phyloP scores from a whole-genome alignment of 352 stramenopile genomes.

The Pythium angustatum region DNA sequence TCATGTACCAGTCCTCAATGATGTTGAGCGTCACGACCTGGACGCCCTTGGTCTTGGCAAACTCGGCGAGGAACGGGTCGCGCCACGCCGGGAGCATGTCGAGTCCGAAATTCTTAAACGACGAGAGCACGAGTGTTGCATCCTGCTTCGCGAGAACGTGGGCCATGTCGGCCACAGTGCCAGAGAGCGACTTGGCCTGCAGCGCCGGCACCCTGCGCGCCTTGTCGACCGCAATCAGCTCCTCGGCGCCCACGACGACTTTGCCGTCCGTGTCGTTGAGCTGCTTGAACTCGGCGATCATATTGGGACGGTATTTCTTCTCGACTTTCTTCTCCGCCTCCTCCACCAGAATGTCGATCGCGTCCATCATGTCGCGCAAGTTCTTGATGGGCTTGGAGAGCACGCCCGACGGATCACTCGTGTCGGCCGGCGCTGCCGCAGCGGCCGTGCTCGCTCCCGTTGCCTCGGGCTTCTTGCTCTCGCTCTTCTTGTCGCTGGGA shows the following conservation, averaged over 20 bases:
- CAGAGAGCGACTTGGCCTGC: slow-evolving; percentile 48
- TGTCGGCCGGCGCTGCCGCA: neutral
- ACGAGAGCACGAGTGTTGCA: slow-evolving; percentile 74
- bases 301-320: slow-evolving; percentile 87
- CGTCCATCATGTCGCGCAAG: slow-evolving; percentile 70
- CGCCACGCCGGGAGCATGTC: slow-evolving; percentile 81
- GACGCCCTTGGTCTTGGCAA: slow-evolving; percentile 39
- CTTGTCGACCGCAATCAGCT: slow-evolving; percentile 62
- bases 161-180: slow-evolving; percentile 52
- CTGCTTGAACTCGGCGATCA: slow-evolving; percentile 89
- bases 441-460: neutral
- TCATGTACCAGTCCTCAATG: slow-evolving; percentile 91
- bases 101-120: slow-evolving; percentile 87
- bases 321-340: slow-evolving; percentile 83
- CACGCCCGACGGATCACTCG: slow-evolving; percentile 10
- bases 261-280: slow-evolving; percentile 88
- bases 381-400: slow-evolving; percentile 65
- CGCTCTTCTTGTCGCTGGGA: slow-evolving; percentile 4
- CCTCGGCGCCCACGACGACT: slow-evolving; percentile 49
- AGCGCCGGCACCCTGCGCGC: slow-evolving; percentile 58
- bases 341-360: slow-evolving; percentile 80
- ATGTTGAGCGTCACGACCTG: slow-evolving; percentile 80
- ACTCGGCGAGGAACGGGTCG: slow-evolving; percentile 55
- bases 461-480: neutral
- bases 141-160: slow-evolving; percentile 40